Base-by-base conservation (phyloP, 2,329 filamentous ascomycete species). In the Bertia moriformis region DNA sequence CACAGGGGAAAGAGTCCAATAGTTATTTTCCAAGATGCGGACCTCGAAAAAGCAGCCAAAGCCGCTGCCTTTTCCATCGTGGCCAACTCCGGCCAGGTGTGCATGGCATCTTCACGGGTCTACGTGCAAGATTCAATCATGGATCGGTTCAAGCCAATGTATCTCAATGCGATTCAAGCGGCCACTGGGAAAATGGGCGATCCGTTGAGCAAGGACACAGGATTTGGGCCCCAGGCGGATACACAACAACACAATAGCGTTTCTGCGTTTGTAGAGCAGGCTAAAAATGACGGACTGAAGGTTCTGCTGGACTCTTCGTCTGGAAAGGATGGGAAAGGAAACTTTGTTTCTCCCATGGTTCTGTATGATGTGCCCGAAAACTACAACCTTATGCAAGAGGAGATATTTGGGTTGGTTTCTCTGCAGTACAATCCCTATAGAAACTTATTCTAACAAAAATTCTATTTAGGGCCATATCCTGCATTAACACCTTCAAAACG, bases 81-180 rank as follows among this genome's bases (percentile, higher is more conserved):
- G 61, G 74, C 73, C 41, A 84, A 85, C 48, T 75, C 74, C 0
- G 80, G 81, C 14, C 81, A 86, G 54, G 77, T 84, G 37, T 86
- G 81, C 62, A 82, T 79, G 20, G 83, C 83, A 45, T 78, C 78
- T 4, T 82, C 78, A 1, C 63, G 80, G 2, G 75, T 85, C 10
- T 83, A 83, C 53, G 70, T 85, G 3, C 78, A 78, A 2, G 58
- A 65, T 37, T 51, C 54, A 24, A 67, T 81, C 55, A 76, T 81
- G 46, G 47, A 63, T 15, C 61, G 59, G 5, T 86, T 85, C 48
- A 70, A 82, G 42, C 61, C 63, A 42, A 57, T 58, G 0, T 64
- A 83, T 29, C 10, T n/a, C 19, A 57, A 80, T 14, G 61, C 67
- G 41, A 76, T 76, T 44, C 74, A 83, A 62, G 64, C 62, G 56